Base-by-base conservation (phyloP, 768 basidiomycete species). In the Pleurotus giganteus region DNA sequence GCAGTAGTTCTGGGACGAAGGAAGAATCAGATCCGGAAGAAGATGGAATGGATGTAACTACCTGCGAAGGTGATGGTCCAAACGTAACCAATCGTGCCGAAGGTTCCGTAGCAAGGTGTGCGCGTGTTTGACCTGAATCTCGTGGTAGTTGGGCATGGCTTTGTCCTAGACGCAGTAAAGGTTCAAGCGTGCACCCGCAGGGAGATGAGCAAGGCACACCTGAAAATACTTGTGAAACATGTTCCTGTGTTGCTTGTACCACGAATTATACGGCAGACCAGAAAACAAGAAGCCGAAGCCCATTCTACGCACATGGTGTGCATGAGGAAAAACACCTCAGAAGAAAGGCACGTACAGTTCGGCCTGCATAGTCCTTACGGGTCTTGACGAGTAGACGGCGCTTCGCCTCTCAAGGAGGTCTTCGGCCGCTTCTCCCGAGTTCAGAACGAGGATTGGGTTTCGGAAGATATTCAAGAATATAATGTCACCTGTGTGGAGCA, bases 401-500 rank as follows among this genome's bases (percentile, higher is more conserved):
- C 78, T 76, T 9, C 79, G 74, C 28, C 67, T 64, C 44, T 81
- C 79, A 31, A 84, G 69, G 11, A 84, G 68, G 43, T 80, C 79
- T 26, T 67, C 60, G 2, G 71, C 76, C 8, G 71, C 67, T 50
- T 69, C 69, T 32, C 68, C 67, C 15, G 73, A 73, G 65, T 79
- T 83, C 19, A 84, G 63, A 55, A 83, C 64, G 44, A 84, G 66
- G 12, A 75, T 67, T n/a, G 71, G 61, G 29, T 64, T 65, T 47
- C 71, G 71, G 47, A 78, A 63, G 43, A 67, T 50, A 39, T 64
- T 71, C 41, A 75, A 62, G 54, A 73, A 73, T 13, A 79, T 62
- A 9, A 83, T 61, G 28, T 75, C 71, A 1, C 77, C 74, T 77
- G 46, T 4, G 12, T 44, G n/a, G 4, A 39, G 21, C n/a, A 31